Evolutionary conservation across 345 rosid species (phyloP).

Genomic region (Eutrema yunnanense): DNA sequence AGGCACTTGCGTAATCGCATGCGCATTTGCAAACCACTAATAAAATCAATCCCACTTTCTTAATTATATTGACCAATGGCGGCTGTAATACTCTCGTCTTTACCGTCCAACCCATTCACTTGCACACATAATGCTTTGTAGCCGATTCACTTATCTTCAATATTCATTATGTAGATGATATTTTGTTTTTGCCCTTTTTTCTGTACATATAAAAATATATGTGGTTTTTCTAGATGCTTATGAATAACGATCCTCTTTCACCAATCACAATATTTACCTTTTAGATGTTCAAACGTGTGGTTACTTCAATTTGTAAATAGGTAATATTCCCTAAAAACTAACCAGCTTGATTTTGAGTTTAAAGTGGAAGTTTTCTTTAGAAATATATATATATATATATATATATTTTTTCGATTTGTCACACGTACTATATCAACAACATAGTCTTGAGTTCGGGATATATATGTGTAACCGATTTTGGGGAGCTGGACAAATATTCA

Average conservation of each 20-base stretch:
- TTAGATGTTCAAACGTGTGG: background rate
- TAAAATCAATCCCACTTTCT: slow-evolving; percentile 17
- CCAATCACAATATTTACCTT: background rate
- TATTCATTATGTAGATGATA: slow-evolving; percentile 7
- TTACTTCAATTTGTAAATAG: background rate
- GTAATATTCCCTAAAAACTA: background rate
- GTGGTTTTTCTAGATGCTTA: background rate
- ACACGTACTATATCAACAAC: background rate
- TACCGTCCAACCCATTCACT: slow-evolving; percentile 27
- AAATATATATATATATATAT: background rate
- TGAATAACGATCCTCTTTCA: background rate
- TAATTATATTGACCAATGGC: background rate
- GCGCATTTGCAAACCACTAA: slow-evolving; percentile 24
- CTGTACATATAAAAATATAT: background rate
- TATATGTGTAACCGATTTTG: background rate
- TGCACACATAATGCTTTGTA: slow-evolving; percentile 10
- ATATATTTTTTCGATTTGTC: background rate
- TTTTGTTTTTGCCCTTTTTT: background rate
- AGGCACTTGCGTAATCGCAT: slow-evolving; percentile 17
- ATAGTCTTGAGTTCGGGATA: background rate
- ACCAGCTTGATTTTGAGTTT: background rate
- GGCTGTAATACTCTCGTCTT: slow-evolving; percentile 6
- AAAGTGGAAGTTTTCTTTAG: background rate
- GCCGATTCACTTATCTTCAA: slow-evolving; percentile 10
- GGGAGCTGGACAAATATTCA: background rate